Base-by-base conservation (phyloP, 2,329 filamentous ascomycete genomes). In the Periglandula ipomoeae region DNA sequence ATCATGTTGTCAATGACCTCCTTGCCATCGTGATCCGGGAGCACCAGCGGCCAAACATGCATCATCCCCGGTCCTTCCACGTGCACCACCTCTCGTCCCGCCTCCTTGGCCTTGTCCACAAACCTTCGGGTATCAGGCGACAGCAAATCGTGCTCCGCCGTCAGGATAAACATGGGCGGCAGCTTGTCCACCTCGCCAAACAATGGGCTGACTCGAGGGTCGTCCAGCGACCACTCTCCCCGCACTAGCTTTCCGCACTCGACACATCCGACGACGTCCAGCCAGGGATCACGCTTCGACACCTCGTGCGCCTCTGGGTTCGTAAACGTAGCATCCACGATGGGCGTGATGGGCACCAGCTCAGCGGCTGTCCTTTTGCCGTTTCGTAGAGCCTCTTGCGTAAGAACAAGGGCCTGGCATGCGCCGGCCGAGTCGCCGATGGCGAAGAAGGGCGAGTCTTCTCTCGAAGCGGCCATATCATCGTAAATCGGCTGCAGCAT, bases 371-470 rank as follows among this genome's bases (percentile, higher is more conserved):
- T 52, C 8, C 55, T 59, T 7, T 48, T 51, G 1, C 60, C 59
- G 4, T 53, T 58, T 20, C 53, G 48, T 2, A 57, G 53, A 19
- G 63, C 60, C 23, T 58, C 52, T 46, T 64, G 61, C 1, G 62
- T 63, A 26, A 65, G 52, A 8, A 59, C 60, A 30, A 65, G 54
- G 1, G 59, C 49, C 57, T 65, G 57, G 42, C 56, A 62, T 10
- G 53, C 63, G 43, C 63, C 62, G 2, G 60, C 59, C 11, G 61
- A 64, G 49, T 65, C 63, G 3, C 63, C 63, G 20, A 62, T 49
- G 13, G 56, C 54, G 46, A 57, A 63, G 22, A 65, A 59, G 1
- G 63, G 62, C 24, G 57, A 55, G 20, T 53, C 49, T 11, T 62
- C 61, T 15, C 56, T 47, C 20, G 58, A 55, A 5, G 56, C 52